Evolutionary conservation across 768 basidiomycete genomes (phyloP).

Genomic region (Boletus vinaceobasis): DNA sequence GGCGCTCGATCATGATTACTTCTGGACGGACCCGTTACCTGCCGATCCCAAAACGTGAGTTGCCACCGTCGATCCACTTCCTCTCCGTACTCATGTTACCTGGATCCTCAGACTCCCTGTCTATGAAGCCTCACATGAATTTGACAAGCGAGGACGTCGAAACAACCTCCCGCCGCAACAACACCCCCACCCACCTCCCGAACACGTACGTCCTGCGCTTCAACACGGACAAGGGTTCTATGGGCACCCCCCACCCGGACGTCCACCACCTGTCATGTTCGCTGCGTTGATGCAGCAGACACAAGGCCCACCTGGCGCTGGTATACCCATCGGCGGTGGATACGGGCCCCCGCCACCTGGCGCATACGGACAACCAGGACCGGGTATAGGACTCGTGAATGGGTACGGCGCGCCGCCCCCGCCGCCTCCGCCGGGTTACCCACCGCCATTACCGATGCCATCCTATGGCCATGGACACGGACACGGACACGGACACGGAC

Average conservation of each 20-base stretch:
- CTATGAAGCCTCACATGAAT: conserved; percentile 83
- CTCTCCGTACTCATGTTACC: not conserved
- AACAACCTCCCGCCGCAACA: conserved; percentile 31
- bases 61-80: not conserved
- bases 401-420: conserved; percentile 16
- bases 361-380: conserved; percentile 9
- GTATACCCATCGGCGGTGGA: conserved; percentile 9
- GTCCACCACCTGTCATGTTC: conserved; percentile 30
- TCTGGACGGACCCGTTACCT: conserved; percentile 88
- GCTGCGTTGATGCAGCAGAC: conserved; percentile 31
- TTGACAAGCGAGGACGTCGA: conserved; percentile 69
- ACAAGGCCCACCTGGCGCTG: conserved; percentile 9
- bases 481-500: not conserved
- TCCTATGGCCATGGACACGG: conserved; percentile 11
- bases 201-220: conserved; percentile 34
- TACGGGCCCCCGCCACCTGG: conserved; percentile 14
- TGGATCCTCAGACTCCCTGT: conserved; percentile 51
- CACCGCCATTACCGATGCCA: conserved; percentile 15
- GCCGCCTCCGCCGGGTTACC: conserved; percentile 12
- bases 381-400: conserved; percentile 10
- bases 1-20: conserved; percentile 91
- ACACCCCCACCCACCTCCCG: conserved; percentile 27
- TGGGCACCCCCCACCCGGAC: conserved; percentile 33
- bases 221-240: conserved; percentile 28
- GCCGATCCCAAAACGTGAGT: conserved; percentile 78